Conservation (phyloP, 169 alveolate genomes). For the Blepharisma undulans region DNA sequence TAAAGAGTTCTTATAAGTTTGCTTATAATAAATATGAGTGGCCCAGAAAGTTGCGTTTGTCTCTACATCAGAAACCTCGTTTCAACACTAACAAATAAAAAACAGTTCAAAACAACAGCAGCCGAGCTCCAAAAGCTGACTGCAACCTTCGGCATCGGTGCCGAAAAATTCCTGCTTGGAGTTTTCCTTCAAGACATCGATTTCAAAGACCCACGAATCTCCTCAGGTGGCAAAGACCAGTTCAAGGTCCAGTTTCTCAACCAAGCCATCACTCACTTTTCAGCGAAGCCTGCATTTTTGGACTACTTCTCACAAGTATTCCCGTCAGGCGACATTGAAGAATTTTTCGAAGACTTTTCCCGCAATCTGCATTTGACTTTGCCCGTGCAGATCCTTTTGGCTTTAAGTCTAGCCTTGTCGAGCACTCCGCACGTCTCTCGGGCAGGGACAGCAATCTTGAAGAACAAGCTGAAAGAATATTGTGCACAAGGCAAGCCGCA, state of each 20-base stretch:
- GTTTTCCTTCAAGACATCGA: constrained; percentile 41
- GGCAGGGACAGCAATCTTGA: constrained; percentile 30
- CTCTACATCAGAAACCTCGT: constrained; percentile 38
- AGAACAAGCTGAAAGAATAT: constrained; percentile 19
- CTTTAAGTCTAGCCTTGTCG: constrained; percentile 20
- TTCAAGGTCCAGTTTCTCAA: constrained; percentile 40
- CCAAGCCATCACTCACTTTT: background rate
- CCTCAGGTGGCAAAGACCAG: constrained; percentile 40
- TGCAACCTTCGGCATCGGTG: constrained; percentile 38
- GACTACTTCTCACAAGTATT: constrained; percentile 37
- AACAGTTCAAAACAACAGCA: constrained; percentile 25
- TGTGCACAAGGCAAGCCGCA: background rate
- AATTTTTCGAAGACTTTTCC: background rate
- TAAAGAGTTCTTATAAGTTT: background rate
- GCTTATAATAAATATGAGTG: constrained; percentile 20
- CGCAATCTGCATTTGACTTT: constrained; percentile 1
- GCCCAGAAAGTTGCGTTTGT: constrained; percentile 28
- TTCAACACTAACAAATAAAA: constrained; percentile 27
- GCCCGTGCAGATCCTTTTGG: constrained; percentile 15
- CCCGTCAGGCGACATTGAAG: constrained; percentile 42
- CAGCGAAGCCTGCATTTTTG: constrained; percentile 27
- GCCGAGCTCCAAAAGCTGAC: constrained; percentile 26
- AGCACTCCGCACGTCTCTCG: constrained; percentile 36
- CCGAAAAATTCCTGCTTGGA: constrained; percentile 33
- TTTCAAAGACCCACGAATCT: constrained; percentile 44